Conservation (phyloP, 805 yeast species). For the Debaryomyces castellii region DNA sequence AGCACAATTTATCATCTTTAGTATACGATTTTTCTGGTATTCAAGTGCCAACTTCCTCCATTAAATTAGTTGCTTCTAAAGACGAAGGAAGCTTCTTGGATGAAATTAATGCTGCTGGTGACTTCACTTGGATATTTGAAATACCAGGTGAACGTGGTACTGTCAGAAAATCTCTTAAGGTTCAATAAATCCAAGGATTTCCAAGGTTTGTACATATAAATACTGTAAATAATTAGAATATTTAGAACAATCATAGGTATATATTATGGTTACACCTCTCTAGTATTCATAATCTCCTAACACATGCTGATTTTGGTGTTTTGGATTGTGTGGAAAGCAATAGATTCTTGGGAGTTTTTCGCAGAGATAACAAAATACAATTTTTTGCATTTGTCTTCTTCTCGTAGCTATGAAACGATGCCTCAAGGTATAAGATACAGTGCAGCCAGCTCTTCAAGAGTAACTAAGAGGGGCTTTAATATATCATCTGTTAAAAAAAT, state of each 20-base stretch:
- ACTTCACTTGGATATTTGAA: conserved; percentile 25
- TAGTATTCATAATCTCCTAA: not conserved
- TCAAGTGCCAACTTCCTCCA: conserved; percentile 23
- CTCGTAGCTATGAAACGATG: no score
- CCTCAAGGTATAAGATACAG: conserved; percentile 23
- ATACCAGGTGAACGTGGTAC: conserved; percentile 24
- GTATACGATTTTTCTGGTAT: conserved; percentile 32
- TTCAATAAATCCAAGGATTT: not conserved
- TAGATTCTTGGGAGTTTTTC: no score
- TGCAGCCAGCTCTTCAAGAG: conserved; percentile 40
- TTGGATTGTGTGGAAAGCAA: no score
- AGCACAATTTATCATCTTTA: conserved; percentile 19
- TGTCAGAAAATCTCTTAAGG: conserved; percentile 10
- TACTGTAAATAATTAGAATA: not conserved
- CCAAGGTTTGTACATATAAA: not conserved
- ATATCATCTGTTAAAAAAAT: conserved; percentile 26
- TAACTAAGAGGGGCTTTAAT: conserved; percentile 18
- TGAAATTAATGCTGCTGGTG: conserved; percentile 24
- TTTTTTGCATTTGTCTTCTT: not conserved
- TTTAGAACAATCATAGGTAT: not conserved
- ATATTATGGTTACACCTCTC: not conserved
- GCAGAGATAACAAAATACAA: not conserved
- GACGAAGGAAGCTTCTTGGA: conserved; percentile 4
- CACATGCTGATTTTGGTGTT: no score
- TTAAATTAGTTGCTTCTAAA: conserved; percentile 9